Conservation (phyloP, 164 flowering plant genomes). For the Liquidambar formosana region DNA sequence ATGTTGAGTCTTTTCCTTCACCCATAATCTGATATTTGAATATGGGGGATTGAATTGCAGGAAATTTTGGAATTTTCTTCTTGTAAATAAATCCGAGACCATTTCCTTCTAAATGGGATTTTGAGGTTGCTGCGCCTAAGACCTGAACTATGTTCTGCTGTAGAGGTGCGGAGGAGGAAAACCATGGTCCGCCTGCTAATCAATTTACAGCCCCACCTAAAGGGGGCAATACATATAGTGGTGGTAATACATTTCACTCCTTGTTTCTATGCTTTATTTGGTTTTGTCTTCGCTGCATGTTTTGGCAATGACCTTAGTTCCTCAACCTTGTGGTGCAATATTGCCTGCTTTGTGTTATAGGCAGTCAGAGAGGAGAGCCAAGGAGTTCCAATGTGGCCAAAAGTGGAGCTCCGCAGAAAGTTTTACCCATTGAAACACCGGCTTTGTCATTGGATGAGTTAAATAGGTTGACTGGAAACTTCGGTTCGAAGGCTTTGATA, state of each 20-base stretch:
- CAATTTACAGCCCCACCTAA: slow-evolving; percentile 60
- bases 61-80: too few species aligned
- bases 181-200: slow-evolving; percentile 46
- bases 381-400: slow-evolving; percentile 35
- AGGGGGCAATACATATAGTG: slow-evolving; percentile 33
- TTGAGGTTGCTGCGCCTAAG: too few species aligned
- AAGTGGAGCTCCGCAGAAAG: slow-evolving; percentile 60
- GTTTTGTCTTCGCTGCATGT: too few species aligned
- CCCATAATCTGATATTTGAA: too few species aligned
- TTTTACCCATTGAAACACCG: slow-evolving; percentile 74
- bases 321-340: too few species aligned
- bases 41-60: too few species aligned
- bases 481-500: slow-evolving; percentile 71
- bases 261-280: too few species aligned
- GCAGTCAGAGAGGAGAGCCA: slow-evolving; percentile 56
- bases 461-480: slow-evolving; percentile 57
- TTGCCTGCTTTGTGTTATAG: slow-evolving; percentile 23
- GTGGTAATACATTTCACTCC: slow-evolving; percentile 20
- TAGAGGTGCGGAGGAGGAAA: slow-evolving; percentile 67
- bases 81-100: too few species aligned
- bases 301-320: too few species aligned
- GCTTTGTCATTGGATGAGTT: slow-evolving; percentile 60
- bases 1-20: too few species aligned
- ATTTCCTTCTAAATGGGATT: too few species aligned
- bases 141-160: slow-evolving; percentile 55